These are phyloP conservation scores for Zostera marina DNA, from an alignment of 116 monocot species.

Conservation along the genomic window DNA sequence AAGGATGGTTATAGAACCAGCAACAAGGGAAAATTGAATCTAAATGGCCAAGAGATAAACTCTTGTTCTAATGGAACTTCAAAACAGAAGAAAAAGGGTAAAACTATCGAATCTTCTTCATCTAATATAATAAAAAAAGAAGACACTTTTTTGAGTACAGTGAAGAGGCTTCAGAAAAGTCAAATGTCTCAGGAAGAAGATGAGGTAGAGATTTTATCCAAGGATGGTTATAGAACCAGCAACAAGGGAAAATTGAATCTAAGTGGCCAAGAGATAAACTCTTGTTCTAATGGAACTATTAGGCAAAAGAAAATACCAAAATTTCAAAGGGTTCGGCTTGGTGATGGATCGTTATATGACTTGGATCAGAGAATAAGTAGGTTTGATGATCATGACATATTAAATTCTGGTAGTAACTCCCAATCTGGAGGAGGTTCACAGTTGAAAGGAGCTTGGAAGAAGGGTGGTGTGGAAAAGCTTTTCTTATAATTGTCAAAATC, in stretches of 20 bases:
- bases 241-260: slow-evolving; percentile 10
- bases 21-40: slow-evolving; percentile 10
- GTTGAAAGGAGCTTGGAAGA: too few species aligned
- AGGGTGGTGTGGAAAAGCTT: too few species aligned
- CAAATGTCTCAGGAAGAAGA: slow-evolving; percentile 24
- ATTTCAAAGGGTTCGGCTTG: slow-evolving; percentile 49
- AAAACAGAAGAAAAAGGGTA: slow-evolving; percentile 38
- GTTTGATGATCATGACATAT: too few species aligned
- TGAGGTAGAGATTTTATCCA: slow-evolving; percentile 6
- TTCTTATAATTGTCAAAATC: too few species aligned
- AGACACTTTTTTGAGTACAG: slow-evolving; percentile 37
- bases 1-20: slow-evolving; percentile 27
- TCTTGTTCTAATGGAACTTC: slow-evolving; percentile 6
- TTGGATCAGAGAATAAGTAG: background rate
- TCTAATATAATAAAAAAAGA: slow-evolving; percentile 14
- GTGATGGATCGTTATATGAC: slow-evolving; percentile 15
- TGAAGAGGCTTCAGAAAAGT: slow-evolving; percentile 48
- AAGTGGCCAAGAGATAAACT: slow-evolving; percentile 6
- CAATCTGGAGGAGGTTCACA: too few species aligned
- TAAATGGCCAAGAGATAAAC: slow-evolving; percentile 6
- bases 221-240: slow-evolving; percentile 25
- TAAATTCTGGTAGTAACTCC: too few species aligned
- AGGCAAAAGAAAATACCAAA: slow-evolving; percentile 53
- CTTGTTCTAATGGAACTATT: slow-evolving; percentile 3
- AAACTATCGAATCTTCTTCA: slow-evolving; percentile 5